Evolutionary conservation across 2,329 filamentous ascomycete species (phyloP), one percentile per base, ranked within the genome.

Genomic region (Cercospora zeae-maydis): DNA sequence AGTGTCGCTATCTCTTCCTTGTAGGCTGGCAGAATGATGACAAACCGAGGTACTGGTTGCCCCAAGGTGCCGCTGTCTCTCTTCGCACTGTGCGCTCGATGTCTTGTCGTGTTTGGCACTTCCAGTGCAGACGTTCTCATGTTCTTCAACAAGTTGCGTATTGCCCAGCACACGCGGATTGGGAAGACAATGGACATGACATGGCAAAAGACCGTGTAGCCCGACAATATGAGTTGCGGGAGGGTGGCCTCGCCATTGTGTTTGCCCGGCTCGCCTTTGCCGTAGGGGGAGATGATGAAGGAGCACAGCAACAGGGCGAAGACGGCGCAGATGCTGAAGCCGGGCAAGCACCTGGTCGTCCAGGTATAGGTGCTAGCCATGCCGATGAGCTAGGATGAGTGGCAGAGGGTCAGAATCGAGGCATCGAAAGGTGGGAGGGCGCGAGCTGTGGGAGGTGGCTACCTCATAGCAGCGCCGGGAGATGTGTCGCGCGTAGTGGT

Each of bases 1-100:
- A 91, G 78, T 0, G 86, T 89, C 62, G 88, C 86, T 61, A 86
- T 78, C 61, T 90, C 87, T 74, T 91, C 88, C 75, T 89, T 89
- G 78, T 91, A 91, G 71, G 90, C 90, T 16, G 88, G 88, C 47
- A 91, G 81, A 66, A 91, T 80, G 65, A 91, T 88, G 13, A 72
- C 90, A 86, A 31, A 89, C 77, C 60, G 88, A 75, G 71, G 72
- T 9, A 66, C 62, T n/a, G 70, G 69, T 37, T 69, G 62, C 27
- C 66, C 59, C 30, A 64, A 62, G n/a, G 62, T 62, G 39, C 63
- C 68, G 33, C 68, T 65, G 49, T 69, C 69, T 19, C 55, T 63
- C 53, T 65, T 66, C 21, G 67, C 39, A 56, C 66, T 67, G 27
- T 59, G 61, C 8, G 65, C 61, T 19, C 65, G 62, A 33, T 61